Evolutionary conservation across 176 grass and related monocot species (phyloP).

Genomic region (Chrysopogon serrulatus): DNA sequence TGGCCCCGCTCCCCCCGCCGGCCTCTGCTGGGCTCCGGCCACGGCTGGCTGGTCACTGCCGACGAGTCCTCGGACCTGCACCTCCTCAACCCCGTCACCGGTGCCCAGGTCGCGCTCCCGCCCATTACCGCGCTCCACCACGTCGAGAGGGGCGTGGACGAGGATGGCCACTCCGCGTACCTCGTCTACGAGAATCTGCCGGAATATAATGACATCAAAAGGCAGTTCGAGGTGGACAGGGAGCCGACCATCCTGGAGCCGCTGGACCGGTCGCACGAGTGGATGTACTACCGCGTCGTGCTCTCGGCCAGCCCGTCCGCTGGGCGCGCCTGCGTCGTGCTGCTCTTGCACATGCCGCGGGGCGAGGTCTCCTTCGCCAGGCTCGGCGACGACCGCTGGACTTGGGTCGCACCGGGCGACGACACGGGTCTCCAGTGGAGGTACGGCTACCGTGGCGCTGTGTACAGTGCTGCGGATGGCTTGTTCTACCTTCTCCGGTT

Average conservation of each 20-base stretch:
- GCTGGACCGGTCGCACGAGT: neutral
- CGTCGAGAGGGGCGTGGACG: neutral
- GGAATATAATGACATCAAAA: neutral
- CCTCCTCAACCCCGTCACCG: constrained; percentile 33
- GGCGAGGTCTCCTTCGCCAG: neutral
- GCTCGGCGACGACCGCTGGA: constrained; percentile 13
- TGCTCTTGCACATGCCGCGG: neutral
- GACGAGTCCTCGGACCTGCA: neutral
- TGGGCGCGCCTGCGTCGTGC: too few relatives aligned
- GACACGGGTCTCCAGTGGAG: too few relatives aligned
- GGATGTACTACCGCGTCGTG: neutral
- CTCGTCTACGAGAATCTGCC: neutral
- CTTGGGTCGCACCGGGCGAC: neutral
- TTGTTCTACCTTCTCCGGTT: too few relatives aligned
- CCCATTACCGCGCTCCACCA: neutral
- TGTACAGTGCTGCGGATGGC: too few relatives aligned
- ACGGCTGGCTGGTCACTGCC: constrained; percentile 20
- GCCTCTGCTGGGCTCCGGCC: neutral
- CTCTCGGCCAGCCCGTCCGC: too few relatives aligned
- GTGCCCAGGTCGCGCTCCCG: neutral
- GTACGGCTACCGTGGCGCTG: too few relatives aligned
- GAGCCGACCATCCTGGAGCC: neutral
- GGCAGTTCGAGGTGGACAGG: neutral
- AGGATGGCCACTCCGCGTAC: neutral
- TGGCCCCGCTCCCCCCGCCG: neutral